Conservation (phyloP, 305 asterid species). For the Fraxinus paxiana region DNA sequence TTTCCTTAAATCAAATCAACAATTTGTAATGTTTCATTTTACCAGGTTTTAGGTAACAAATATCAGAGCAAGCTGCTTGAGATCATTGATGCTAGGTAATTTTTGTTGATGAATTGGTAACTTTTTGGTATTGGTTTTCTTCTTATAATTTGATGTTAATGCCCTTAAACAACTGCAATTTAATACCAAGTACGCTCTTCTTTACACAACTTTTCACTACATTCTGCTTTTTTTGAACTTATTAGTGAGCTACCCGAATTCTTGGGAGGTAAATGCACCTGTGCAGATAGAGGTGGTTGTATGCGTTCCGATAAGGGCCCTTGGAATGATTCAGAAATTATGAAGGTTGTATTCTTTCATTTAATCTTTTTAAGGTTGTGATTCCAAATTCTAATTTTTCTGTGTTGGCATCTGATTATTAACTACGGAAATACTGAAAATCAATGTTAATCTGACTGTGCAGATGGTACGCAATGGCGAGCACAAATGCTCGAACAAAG, state of each 20-base stretch:
- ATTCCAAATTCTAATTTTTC: neutral
- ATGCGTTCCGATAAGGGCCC: conserved; percentile 93
- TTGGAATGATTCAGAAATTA: conserved; percentile 80
- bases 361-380: neutral
- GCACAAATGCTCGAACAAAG: conserved; percentile 61
- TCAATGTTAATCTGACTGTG: conserved; percentile 20
- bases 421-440: conserved; percentile 15
- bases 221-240: conserved; percentile 14
- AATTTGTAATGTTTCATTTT: conserved; percentile 7
- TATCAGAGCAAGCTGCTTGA: conserved; percentile 92
- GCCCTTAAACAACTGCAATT: neutral
- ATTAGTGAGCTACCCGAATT: conserved; percentile 89
- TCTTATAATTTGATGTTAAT: neutral
- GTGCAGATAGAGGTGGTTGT: conserved; percentile 82
- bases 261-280: conserved; percentile 93
- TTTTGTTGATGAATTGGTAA: neutral
- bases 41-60: conserved; percentile 80
- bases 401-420: neutral
- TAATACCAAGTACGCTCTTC: neutral
- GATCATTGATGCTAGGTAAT: conserved; percentile 77
- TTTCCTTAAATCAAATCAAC: neutral
- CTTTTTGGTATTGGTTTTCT: neutral
- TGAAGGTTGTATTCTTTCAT: conserved; percentile 57
- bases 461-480: conserved; percentile 88
- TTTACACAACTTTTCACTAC: neutral